Conservation (phyloP, 306 rosid species). For the Carpinus fangiana region DNA sequence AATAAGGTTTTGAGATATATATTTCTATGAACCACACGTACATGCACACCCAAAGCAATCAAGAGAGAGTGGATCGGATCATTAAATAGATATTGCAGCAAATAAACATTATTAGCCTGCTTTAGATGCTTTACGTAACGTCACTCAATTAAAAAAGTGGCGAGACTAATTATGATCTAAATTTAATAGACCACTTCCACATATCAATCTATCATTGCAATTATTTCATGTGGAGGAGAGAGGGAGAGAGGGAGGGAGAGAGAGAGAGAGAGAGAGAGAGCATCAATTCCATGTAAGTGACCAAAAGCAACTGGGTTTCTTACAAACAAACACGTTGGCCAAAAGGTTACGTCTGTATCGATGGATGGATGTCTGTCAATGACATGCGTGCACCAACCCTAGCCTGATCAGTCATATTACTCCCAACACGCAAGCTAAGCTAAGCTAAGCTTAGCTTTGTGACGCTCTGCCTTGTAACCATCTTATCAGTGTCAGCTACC, state of each 20-base stretch:
- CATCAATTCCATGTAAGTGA: neutral
- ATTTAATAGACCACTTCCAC: neutral
- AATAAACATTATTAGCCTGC: neutral
- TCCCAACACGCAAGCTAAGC: slow-evolving; percentile 34
- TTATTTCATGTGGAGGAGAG: neutral
- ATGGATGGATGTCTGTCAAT: slow-evolving; percentile 42
- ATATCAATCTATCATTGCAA: neutral
- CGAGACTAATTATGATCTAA: neutral
- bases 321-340: slow-evolving; percentile 20
- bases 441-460: slow-evolving; percentile 13
- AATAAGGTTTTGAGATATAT: too few relatives aligned
- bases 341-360: slow-evolving; percentile 49
- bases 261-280: neutral
- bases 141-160: neutral
- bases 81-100: neutral
- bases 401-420: slow-evolving; percentile 13
- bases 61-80: neutral
- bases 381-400: slow-evolving; percentile 40
- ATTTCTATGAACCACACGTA: neutral
- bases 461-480: slow-evolving; percentile 31
- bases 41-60: neutral
- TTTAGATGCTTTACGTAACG: neutral
- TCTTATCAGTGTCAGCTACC: slow-evolving; percentile 36
- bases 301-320: slow-evolving; percentile 11
- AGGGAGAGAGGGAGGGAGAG: too few relatives aligned